Evolutionary conservation across 164 flowering plant genomes (phyloP), one percentile per base, ranked within the genome.

Genomic region (Magnolia sinica): DNA sequence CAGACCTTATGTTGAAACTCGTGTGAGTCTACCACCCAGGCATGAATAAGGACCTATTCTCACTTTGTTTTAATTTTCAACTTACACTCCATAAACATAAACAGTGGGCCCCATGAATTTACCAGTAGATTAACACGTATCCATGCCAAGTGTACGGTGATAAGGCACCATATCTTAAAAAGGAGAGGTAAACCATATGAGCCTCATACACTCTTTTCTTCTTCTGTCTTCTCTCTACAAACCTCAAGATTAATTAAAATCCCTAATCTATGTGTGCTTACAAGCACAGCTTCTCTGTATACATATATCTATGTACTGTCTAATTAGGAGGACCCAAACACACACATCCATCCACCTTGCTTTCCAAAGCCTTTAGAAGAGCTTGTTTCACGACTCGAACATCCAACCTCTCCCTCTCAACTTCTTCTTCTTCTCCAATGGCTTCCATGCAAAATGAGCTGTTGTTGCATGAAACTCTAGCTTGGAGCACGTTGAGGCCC

Each of bases 361-460:
- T 72, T 76, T 45, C 80, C 83, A 71, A 82, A 64, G 88, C 86
- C 31, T 76, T 71, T 2, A 82, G 72, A 75, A 90, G 52, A 70
- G 84, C 83, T 76, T 82, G 73, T 27, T 72, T 78, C 14, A 89
- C 65, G 20, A 50, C 73, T 27, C 71, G 71, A 1, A 68, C 83
- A 70, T 84, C 85, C 78, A 83, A 8, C 50, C 81, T 75, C 64
- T 77, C 70, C 51, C 51, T 74, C 64, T 75, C 77, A 69, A 11
- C 61, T 55, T 55, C 61, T 55, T 55, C 61, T 55, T 81, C 82
- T 81, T 79, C 84, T 22, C 73, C 83, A 55, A 84, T 81, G 67
- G 89, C 91, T 83, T 88, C 92, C 90, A 91, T 85, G 64, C 72
- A 76, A 65, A 89, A 91, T 31, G 20, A 76, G 61, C 71, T 24